Evolutionary conservation across 2,329 filamentous ascomycete species (phyloP), one percentile per base, ranked within the genome.

Genomic region (Fusarium tricinctum): DNA sequence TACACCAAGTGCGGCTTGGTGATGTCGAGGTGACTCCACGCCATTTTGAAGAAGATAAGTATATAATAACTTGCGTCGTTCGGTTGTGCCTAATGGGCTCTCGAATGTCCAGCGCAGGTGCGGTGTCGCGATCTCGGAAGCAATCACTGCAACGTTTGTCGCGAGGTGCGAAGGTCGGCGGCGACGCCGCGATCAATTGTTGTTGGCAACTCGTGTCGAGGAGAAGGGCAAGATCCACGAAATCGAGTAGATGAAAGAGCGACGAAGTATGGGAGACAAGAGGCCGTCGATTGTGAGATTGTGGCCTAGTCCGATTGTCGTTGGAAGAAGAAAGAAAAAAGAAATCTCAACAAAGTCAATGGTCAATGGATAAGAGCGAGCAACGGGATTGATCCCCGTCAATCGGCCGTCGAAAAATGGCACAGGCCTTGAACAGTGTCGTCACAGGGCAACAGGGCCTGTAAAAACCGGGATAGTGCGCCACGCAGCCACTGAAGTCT

Each of bases 1-100:
- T 99, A 99, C 70, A 97, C 96, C 92, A 98, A 81, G 85, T 99
- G 96, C 75, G 96, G 93, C 85, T 91, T 92, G 81, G 97, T 97
- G 83, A 98, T 90, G 65, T 90, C 89, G 53, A 95, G 86, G 73
- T 94, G 91, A 47, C 91, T 86, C 92, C 92, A 94, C 66, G 89
- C 90, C 91, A 94, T 94, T 32, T 45, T 70, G 72, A 30, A 53
- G 32, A 30, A 45, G 39, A 63, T 54, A 43, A 55, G 45, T 22
- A 58, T 66, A 50, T 33, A 54, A 39, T 38, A 48, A 22, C 13
- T 45, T 63, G 42, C 23, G 14, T 67, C 58, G 49, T 35, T 51
- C 54, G 49, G 40, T 60, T 54, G 40, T 23, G 58, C 52, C 56
- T 52, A 50, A 26, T 52, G 35, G 48, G 22, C 43, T 23, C 50